phyloP scores from a whole-genome alignment of 164 flowering plant species.

The Saururus chinensis region DNA sequence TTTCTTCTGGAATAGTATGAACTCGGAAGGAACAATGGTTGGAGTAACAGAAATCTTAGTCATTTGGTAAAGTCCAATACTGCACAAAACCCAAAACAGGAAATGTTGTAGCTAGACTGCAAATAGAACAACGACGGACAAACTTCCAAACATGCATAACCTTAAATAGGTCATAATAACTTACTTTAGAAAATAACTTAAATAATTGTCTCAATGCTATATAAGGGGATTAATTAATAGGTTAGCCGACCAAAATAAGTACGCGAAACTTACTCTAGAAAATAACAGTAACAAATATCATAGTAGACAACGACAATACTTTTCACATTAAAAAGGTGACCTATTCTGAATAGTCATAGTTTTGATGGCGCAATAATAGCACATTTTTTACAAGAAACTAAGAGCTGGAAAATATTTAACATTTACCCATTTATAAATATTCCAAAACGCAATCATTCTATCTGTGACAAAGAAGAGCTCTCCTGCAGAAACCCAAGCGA shows the following conservation, averaged over 20 bases:
- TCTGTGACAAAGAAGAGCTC: constrained; percentile 80
- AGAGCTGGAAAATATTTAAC: background rate
- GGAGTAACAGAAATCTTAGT: constrained; percentile 85
- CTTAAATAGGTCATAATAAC: no score
- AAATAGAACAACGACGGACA: background rate
- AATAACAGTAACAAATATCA: no score
- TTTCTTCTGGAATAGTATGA: constrained; percentile 44
- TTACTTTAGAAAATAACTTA: no score
- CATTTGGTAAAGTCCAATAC: constrained; percentile 90
- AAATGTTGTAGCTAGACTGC: constrained; percentile 3
- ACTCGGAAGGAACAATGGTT: constrained; percentile 69
- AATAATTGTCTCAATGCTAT: no score
- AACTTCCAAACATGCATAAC: background rate
- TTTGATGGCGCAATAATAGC: background rate
- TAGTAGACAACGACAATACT: no score
- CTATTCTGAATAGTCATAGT: no score
- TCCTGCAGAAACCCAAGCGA: constrained; percentile 38
- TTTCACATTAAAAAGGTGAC: no score
- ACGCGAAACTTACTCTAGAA: no score
- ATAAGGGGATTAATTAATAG: no score
- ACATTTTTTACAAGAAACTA: background rate
- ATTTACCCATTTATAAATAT: constrained; percentile 84
- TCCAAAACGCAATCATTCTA: constrained; percentile 81
- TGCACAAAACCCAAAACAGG: constrained; percentile 13
- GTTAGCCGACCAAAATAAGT: no score